A percentile compares a stretch with the other conserved stretches of the same genome.
These are phyloP conservation scores for Yamadazyma philogaea DNA, from an alignment of 805 yeast species.

Conservation along the genomic window DNA sequence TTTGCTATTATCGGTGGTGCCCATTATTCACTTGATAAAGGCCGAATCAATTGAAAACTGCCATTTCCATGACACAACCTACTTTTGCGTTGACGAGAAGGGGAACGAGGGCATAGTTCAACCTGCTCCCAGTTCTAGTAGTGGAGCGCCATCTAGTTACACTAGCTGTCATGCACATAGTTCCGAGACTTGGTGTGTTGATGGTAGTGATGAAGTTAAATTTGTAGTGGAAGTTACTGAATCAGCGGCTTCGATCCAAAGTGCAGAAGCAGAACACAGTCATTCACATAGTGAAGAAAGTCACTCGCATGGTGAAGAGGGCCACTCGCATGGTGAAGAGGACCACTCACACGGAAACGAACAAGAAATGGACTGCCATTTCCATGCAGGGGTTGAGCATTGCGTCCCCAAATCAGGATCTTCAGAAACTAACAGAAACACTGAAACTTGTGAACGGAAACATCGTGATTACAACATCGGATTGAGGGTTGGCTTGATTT, in stretches of 20 bases:
- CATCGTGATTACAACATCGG: constrained; percentile 28
- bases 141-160: constrained; percentile 14
- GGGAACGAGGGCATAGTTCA: constrained; percentile 22
- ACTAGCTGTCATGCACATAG: constrained; percentile 22
- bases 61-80: constrained; percentile 20
- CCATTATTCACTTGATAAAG: no score
- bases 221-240: constrained; percentile 13
- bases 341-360: constrained; percentile 7
- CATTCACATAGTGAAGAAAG: no score
- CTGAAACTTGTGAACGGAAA: constrained; percentile 19
- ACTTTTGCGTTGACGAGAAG: constrained; percentile 19
- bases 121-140: constrained; percentile 19
- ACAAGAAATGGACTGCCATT: constrained; percentile 22
- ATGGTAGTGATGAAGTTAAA: constrained; percentile 17
- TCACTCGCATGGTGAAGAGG: no score
- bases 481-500: constrained; percentile 29
- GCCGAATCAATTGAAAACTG: constrained; percentile 20
- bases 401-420: constrained; percentile 14
- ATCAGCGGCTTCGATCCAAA: no score
- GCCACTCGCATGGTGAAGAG: not conserved
- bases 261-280: no score
- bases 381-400: constrained; percentile 34
- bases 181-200: constrained; percentile 17
- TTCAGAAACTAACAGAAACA: not conserved
- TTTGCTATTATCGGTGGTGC: no score